Conservation (phyloP, 768 basidiomycete species). For the Chiua virens region DNA sequence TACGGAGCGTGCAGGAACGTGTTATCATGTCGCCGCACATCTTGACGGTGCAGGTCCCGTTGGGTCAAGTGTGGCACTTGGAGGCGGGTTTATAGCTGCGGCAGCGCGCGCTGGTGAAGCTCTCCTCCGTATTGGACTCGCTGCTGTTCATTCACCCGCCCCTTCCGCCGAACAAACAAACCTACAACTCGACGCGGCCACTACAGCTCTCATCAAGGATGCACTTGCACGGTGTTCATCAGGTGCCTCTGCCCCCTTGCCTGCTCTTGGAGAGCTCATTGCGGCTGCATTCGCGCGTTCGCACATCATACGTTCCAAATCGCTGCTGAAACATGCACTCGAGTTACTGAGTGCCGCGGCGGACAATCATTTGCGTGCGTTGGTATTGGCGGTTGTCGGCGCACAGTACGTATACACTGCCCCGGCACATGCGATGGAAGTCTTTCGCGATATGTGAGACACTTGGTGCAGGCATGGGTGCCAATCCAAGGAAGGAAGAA, state of each 20-base stretch:
- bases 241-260: slow-evolving; percentile 18
- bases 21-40: slow-evolving; percentile 62
- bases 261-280: slow-evolving; percentile 13
- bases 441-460: slow-evolving; percentile 69
- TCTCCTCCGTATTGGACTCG: slow-evolving; percentile 48
- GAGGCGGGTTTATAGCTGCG: slow-evolving; percentile 42
- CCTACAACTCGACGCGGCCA: slow-evolving; percentile 16
- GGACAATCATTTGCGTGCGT: slow-evolving; percentile 73
- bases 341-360: slow-evolving; percentile 54
- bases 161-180: background rate
- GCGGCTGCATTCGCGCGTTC: slow-evolving; percentile 20
- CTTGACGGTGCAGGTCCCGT: slow-evolving; percentile 39
- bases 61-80: slow-evolving; percentile 12
- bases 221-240: slow-evolving; percentile 27
- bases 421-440: slow-evolving; percentile 62
- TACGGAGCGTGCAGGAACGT: slow-evolving; percentile 51
- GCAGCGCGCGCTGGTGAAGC: slow-evolving; percentile 55
- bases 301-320: slow-evolving; percentile 31
- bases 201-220: slow-evolving; percentile 23
- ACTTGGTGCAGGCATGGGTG: slow-evolving; percentile 69
- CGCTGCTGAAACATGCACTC: slow-evolving; percentile 58
- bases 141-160: slow-evolving; percentile 4
- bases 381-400: slow-evolving; percentile 65
- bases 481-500: slow-evolving; percentile 25
- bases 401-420: slow-evolving; percentile 74